phyloP scores from a whole-genome alignment of 2,329 filamentous ascomycete genomes.

The Sclerotiophoma versabilis region DNA sequence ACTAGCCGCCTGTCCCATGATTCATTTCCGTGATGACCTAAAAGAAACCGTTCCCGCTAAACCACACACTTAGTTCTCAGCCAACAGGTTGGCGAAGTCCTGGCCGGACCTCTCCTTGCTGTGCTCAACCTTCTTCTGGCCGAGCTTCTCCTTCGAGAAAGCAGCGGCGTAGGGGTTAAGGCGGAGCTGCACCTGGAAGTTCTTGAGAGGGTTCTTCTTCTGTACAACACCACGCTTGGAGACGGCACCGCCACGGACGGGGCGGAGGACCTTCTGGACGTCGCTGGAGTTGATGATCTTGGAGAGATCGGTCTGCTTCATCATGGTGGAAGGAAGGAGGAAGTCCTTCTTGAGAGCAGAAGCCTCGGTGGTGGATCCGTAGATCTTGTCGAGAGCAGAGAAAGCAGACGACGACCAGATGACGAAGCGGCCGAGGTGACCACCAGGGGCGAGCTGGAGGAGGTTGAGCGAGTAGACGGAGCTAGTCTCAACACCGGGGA shows the following conservation, averaged over 20 bases:
- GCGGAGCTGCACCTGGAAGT: constrained; percentile 98
- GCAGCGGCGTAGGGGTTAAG: constrained; percentile 97
- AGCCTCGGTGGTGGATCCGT: constrained; percentile 88
- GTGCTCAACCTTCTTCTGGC: constrained; percentile 69
- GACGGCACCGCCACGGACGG: constrained; percentile 85
- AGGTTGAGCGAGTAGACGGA: constrained; percentile 96
- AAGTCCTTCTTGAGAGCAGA: constrained; percentile 99
- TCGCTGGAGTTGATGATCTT: constrained; percentile 99
- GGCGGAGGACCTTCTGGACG: constrained; percentile 93
- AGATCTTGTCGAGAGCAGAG: constrained; percentile 94
- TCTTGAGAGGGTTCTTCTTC: constrained; percentile 99
- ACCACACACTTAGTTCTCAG: constrained; percentile 55
- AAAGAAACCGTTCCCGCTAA: constrained; percentile 35
- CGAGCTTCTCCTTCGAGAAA: constrained; percentile 86
- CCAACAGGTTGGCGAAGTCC: constrained; percentile 58
- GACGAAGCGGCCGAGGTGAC: constrained; percentile 98
- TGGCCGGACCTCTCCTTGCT: constrained; percentile 65
- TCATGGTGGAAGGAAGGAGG: constrained; percentile 90
- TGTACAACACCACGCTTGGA: constrained; percentile 92
- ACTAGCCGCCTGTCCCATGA: constrained; percentile 33
- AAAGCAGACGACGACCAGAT: constrained; percentile 98
- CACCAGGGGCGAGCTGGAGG: constrained; percentile 97
- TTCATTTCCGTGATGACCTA: constrained; percentile 31
- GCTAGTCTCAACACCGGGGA: constrained; percentile 96
- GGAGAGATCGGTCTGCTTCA: constrained; percentile 92